phyloP scores from a whole-genome alignment of 2,329 filamentous ascomycete genomes.

The Ascochyta pisi region DNA sequence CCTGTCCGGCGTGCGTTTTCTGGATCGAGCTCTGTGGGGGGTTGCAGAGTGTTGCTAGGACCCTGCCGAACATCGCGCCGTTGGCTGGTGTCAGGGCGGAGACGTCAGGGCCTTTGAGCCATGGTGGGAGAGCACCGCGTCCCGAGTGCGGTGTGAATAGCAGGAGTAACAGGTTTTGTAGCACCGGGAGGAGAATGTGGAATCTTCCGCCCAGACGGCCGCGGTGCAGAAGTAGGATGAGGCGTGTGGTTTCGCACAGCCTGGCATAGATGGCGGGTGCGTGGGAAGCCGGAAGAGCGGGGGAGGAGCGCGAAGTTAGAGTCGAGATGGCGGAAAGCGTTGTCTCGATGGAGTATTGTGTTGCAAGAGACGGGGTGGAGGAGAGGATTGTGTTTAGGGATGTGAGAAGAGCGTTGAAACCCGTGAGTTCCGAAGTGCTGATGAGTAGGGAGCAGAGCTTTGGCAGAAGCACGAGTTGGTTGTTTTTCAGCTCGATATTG shows the following conservation, averaged over 20 bases:
- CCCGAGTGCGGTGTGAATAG: slow-evolving; percentile 59
- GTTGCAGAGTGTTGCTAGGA: slow-evolving; percentile 67
- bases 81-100: slow-evolving; percentile 50
- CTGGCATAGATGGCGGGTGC: slow-evolving; percentile 59
- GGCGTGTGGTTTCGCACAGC: slow-evolving; percentile 61
- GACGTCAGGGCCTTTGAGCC: slow-evolving; percentile 33
- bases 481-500: slow-evolving; percentile 30
- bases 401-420: slow-evolving; percentile 58
- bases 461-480: slow-evolving; percentile 39
- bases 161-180: slow-evolving; percentile 62
- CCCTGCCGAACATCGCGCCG: slow-evolving; percentile 59
- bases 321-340: slow-evolving; percentile 47
- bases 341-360: slow-evolving; percentile 54
- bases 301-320: slow-evolving; percentile 43
- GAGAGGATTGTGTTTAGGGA: slow-evolving; percentile 56
- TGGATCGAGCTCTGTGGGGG: slow-evolving; percentile 65
- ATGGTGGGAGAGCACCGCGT: slow-evolving; percentile 38
- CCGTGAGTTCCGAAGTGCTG: slow-evolving; percentile 62
- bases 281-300: slow-evolving; percentile 30
- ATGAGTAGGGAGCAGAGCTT: slow-evolving; percentile 31
- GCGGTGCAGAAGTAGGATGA: slow-evolving; percentile 64
- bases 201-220: slow-evolving; percentile 65
- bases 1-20: slow-evolving; percentile 45
- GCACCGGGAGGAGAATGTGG: slow-evolving; percentile 63
- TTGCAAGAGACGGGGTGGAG: slow-evolving; percentile 48